phyloP scores from a whole-genome alignment of 495 filamentous ascomycete species.

The Trichoderma parareesei region DNA sequence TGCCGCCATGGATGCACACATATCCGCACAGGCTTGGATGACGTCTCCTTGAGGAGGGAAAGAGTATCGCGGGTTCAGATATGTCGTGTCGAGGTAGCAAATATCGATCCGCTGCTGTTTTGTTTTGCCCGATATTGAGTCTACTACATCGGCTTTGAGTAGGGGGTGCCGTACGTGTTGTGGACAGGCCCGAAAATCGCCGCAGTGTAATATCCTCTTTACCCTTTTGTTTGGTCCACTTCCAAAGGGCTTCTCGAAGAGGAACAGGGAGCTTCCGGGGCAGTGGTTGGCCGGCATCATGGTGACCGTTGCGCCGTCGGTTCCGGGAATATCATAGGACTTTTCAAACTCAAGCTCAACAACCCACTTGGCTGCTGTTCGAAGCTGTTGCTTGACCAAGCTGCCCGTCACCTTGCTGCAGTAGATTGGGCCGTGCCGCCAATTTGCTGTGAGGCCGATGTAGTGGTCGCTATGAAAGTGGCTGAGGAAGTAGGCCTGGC shows the following conservation, averaged over 20 bases:
- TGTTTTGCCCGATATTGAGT: constrained; percentile 56
- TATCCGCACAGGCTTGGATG: constrained; percentile 76
- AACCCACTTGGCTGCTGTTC: constrained; percentile 79
- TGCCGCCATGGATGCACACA: constrained; percentile 57
- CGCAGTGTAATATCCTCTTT: constrained; percentile 85
- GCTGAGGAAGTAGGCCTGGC: constrained; percentile 91
- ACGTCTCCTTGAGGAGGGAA: constrained; percentile 87
- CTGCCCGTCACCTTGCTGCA: constrained; percentile 89
- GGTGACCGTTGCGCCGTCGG: constrained; percentile 73
- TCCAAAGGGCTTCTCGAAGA: constrained; percentile 74
- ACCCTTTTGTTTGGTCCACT: constrained; percentile 47
- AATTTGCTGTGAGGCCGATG: constrained; percentile 76
- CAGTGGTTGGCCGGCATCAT: constrained; percentile 98
- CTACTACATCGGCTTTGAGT: constrained; percentile 62
- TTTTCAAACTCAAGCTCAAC: constrained; percentile 80
- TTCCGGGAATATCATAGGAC: constrained; percentile 68
- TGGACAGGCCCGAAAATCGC: constrained; percentile 86
- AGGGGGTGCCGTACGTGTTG: constrained; percentile 80
- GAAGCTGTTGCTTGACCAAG: constrained; percentile 76
- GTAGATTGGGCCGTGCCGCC: constrained; percentile 92
- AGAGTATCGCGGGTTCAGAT: constrained; percentile 89
- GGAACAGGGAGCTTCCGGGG: constrained; percentile 84
- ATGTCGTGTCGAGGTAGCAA: constrained; percentile 96
- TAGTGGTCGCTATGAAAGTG: constrained; percentile 99
- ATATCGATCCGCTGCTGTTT: constrained; percentile 82